Conservation (phyloP, 306 rosid genomes). For the Cajanus cajan region DNA sequence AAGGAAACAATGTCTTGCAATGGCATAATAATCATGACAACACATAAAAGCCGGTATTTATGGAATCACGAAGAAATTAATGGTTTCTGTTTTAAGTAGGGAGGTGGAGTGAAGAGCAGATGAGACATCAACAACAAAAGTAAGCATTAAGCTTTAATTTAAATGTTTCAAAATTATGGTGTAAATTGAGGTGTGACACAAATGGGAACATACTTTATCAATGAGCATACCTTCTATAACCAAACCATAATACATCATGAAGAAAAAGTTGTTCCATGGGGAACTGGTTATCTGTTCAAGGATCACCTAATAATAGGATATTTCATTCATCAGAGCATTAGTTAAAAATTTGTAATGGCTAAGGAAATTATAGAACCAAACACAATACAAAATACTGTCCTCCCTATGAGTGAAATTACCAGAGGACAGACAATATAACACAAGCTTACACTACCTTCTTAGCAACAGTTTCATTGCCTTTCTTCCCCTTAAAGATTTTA, state of each 20-base stretch:
- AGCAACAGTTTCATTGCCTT: conserved; percentile 67
- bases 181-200: neutral
- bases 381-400: neutral
- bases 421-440: conserved; percentile 6
- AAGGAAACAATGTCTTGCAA: neutral
- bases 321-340: conserved; percentile 28
- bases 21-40: neutral
- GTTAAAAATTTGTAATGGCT: neutral
- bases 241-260: conserved; percentile 90
- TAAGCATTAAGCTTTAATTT: neutral
- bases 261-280: conserved; percentile 87
- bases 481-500: conserved; percentile 69
- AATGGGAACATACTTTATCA: neutral
- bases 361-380: conserved; percentile 1
- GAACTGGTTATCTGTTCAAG: conserved; percentile 81
- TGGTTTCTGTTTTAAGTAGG: neutral
- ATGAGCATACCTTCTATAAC: conserved; percentile 73
- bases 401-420: neutral
- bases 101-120: neutral
- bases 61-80: neutral
- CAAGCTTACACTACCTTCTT: conserved; percentile 58
- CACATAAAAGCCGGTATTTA: neutral
- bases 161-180: neutral
- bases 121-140: conserved; percentile 12
- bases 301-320: conserved; percentile 55